Percentiles rank a stretch among this genome's conserved stretches.
These are phyloP conservation scores for Kitagawia praeruptora DNA, from an alignment of 129 eudicot species.

Conservation along the genomic window DNA sequence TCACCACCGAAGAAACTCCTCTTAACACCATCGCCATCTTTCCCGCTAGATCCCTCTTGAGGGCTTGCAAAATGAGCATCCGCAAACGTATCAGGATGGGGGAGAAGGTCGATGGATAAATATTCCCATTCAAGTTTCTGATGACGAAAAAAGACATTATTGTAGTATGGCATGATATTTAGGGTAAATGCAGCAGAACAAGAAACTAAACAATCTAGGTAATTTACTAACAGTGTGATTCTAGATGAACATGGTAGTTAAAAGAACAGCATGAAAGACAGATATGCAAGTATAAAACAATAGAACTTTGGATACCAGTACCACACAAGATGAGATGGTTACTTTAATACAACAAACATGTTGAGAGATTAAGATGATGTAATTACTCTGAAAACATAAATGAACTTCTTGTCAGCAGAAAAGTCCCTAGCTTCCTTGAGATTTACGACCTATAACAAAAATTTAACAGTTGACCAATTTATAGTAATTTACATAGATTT, in stretches of 20 bases:
- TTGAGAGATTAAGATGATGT: conserved; percentile 9
- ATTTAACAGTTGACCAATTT: conserved; percentile 18
- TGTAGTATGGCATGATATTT: conserved; percentile 6
- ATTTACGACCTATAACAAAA: conserved; percentile 65
- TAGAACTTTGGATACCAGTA: background rate
- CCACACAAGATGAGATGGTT: background rate
- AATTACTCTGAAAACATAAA: conserved; percentile 84
- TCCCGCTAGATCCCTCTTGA: conserved; percentile 52
- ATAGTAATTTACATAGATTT: conserved; percentile 14
- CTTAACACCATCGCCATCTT: conserved; percentile 95
- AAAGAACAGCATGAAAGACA: background rate
- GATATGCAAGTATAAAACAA: background rate
- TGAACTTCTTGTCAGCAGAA: conserved; percentile 69
- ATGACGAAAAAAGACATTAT: conserved; percentile 23
- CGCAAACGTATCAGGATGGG: conserved; percentile 96
- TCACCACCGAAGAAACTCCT: conserved; percentile 95
- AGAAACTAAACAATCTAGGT: background rate
- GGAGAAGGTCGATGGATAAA: conserved; percentile 89
- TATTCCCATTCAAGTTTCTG: conserved; percentile 99
- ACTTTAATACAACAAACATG: background rate
- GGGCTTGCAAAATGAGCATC: conserved; percentile 53
- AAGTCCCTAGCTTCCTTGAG: conserved; percentile 95
- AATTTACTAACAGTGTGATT: background rate
- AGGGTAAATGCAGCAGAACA: background rate
- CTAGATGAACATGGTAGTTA: background rate